phyloP scores from a whole-genome alignment of 495 filamentous ascomycete genomes.

The Penicillium antarcticum region DNA sequence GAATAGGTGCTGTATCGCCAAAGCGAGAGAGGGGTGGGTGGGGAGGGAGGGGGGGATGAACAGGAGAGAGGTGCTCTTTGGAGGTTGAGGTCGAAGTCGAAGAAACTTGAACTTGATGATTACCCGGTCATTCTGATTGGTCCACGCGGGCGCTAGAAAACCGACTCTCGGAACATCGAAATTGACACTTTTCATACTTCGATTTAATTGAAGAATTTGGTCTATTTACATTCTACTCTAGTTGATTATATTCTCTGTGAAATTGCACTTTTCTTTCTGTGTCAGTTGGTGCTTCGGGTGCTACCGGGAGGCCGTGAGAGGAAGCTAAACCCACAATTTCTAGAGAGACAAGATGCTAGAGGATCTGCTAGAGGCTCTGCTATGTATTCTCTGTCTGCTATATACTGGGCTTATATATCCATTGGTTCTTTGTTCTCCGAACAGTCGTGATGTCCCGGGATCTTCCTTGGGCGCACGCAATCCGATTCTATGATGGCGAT shows the following conservation, averaged over 20 bases:
- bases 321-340: too few relatives aligned
- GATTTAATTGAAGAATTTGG: background rate
- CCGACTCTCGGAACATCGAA: conserved; percentile 4
- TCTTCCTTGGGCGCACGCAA: too few relatives aligned
- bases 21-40: conserved; percentile 29
- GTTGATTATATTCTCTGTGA: background rate
- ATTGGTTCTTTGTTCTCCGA: too few relatives aligned
- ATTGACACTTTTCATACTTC: background rate
- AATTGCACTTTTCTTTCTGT: too few relatives aligned
- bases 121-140: conserved; percentile 44
- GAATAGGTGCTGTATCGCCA: conserved; percentile 27
- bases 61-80: conserved; percentile 35
- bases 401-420: too few relatives aligned
- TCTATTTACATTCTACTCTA: background rate
- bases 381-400: too few relatives aligned
- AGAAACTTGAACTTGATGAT: conserved; percentile 43
- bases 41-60: conserved; percentile 24
- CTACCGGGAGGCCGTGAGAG: too few relatives aligned
- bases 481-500: too few relatives aligned
- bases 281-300: too few relatives aligned
- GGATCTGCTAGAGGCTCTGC: too few relatives aligned
- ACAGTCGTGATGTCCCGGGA: too few relatives aligned
- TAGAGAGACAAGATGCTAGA: too few relatives aligned
- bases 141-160: conserved; percentile 5
- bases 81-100: conserved; percentile 40